Percentiles rank a stretch among this genome's conserved stretches.
phyloP scores from a whole-genome alignment of 1,284 basidiomycete genomes.

The Ganoderma sinense region DNA sequence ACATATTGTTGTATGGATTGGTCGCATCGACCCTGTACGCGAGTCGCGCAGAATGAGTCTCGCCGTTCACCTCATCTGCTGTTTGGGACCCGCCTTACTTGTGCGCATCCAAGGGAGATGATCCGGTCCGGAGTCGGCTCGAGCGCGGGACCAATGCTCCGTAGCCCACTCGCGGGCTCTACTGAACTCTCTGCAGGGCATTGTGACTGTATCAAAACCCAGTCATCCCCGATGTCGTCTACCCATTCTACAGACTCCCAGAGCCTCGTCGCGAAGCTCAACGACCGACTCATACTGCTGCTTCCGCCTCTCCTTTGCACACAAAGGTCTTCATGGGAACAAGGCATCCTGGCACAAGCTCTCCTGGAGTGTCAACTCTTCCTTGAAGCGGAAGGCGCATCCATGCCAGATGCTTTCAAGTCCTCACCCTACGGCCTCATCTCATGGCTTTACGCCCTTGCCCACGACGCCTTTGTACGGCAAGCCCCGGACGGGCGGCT shows the following conservation, averaged over 20 bases:
- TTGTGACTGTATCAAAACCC: background rate
- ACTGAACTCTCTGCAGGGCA: background rate
- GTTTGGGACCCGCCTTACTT: too few species aligned
- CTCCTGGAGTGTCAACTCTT: slow-evolving; percentile 32
- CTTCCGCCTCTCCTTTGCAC: slow-evolving; percentile 31
- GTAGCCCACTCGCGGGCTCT: too few species aligned
- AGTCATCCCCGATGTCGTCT: background rate
- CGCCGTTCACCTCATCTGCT: too few species aligned
- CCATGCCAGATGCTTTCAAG: background rate
- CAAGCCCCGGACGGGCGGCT: slow-evolving; percentile 34
- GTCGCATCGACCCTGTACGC: too few species aligned
- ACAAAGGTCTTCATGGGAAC: slow-evolving; percentile 38
- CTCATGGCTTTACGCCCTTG: slow-evolving; percentile 30
- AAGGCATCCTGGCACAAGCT: slow-evolving; percentile 35
- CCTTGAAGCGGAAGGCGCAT: background rate
- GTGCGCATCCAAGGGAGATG: too few species aligned
- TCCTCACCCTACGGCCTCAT: slow-evolving; percentile 17
- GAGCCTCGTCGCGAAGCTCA: background rate
- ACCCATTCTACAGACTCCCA: background rate
- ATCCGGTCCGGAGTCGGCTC: too few species aligned
- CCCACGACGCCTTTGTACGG: slow-evolving; percentile 33
- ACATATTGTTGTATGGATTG: too few species aligned
- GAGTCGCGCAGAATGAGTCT: too few species aligned
- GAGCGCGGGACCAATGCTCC: too few species aligned
- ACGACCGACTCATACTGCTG: slow-evolving; percentile 10